Base-by-base conservation (phyloP, 2,329 filamentous ascomycete species). In the Aspergillus intermedius region DNA sequence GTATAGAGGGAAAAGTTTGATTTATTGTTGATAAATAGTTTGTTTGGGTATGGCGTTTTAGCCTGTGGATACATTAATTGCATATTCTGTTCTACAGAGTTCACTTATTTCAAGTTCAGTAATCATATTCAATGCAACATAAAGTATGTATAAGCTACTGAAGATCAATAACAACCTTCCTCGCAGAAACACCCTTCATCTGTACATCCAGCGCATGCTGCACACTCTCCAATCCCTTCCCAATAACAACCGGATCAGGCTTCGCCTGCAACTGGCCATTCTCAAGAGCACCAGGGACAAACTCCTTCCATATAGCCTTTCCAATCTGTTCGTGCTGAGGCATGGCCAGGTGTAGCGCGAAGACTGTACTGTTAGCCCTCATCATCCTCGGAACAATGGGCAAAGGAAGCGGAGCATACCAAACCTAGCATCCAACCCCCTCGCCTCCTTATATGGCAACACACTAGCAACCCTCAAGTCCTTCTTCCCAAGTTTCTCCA, bases 261-360 rank as follows among this genome's bases (percentile, higher is more conserved):
- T 64, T 59, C 39, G 59, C 51, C 49, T 59, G 52, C 49, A 67
- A 62, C 45, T 55, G 57, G 0, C 65, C 64, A 13, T 59, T 50
- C 17, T 58, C 64, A 48, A 75, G 47, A 1, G 71, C 73, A 7
- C 52, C 39, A 0, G 64, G 60, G 42, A 72, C 45, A 48, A 59
- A 69, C 3, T 63, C 52, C 6, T 48, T 53, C 46, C 52, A 70
- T 5, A 70, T 51, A 4, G 49, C 54, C 12, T 56, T 47, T 1
- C 61, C 59, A 44, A 66, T 57, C 25, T 61, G 59, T 7, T 30
- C 25, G 25, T 30, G 25, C 12, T 30, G 3, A 30, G 25, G 3
- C 25, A 30, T 30, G 25, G 25, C 25, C 25, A 30, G 4, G 25
- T 30, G 25, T 30, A 30, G 25, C 10, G 25, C 25, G 10, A 30